Evolutionary conservation across 1,139 yeast genomes (phyloP), one percentile per base, ranked within the genome.

Genomic region (Protomyces pachydermus): DNA sequence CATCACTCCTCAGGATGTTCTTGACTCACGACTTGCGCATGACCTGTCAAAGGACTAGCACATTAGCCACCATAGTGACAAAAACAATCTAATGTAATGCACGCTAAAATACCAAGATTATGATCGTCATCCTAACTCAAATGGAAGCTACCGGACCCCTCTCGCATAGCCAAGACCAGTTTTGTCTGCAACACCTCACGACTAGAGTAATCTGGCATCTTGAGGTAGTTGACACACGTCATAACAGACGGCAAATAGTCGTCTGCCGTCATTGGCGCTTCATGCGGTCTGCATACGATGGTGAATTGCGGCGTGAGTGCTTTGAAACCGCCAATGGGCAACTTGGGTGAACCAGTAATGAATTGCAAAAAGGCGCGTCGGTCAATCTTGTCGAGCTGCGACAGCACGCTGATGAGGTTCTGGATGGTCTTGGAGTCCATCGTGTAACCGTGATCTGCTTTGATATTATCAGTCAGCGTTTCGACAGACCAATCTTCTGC

Each of bases 191-290:
- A 81, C 1, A 88, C 75, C 37, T 79, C 84, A 67, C 80, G 80
- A 35, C 82, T 78, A 1, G 90, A 81, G 72, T 93, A 93, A 67
- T 87, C 83, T 1, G 98, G 98, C 35, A 93, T 77, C 74, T 93
- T 93, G 69, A 93, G 80, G 72, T 93, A 93, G 74, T 93, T 93
- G 4, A 96, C 98, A 78, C 98, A 93, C 0, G 98, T 93, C 98
- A 93, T 93, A 2, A 93, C 98, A 76, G 97, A 90, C 1, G 98
- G 98, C 66, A 93, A 78, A 71, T 87, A 91, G 68, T 86, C 91
- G 74, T 93, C 96, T n/a, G 90, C 83, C 20, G 78, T 75, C 58
- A 82, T 73, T 23, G 75, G 72, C 0, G 83, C 84, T 67, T 91
- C 97, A 9, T 87, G 82, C 64, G 82, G 85, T 71, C 90, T 90